Conservation (phyloP, 805 yeast species). For the Metschnikowia sp. region DNA sequence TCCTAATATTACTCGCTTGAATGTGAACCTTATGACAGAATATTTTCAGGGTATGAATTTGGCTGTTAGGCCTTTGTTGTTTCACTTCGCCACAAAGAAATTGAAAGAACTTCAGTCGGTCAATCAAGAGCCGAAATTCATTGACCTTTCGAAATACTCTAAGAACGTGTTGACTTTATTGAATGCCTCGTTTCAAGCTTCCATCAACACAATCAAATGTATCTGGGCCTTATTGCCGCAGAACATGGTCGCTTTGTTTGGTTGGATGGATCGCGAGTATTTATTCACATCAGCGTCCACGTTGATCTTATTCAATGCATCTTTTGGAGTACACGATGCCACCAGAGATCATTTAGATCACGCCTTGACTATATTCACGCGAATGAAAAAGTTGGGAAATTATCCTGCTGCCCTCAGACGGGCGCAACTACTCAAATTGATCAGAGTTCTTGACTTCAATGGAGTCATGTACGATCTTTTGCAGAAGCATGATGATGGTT, state of each 20-base stretch:
- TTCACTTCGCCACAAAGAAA: constrained; percentile 71
- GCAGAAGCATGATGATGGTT: constrained; percentile 53
- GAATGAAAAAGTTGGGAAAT: constrained; percentile 74
- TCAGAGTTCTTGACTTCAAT: constrained; percentile 65
- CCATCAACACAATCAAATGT: constrained; percentile 69
- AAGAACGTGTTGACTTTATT: constrained; percentile 62
- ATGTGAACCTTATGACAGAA: constrained; percentile 76
- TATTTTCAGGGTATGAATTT: constrained; percentile 79
- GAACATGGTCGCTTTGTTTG: constrained; percentile 80
- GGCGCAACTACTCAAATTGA: constrained; percentile 64
- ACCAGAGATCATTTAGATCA: constrained; percentile 70
- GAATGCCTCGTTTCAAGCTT: constrained; percentile 77
- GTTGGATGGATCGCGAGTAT: constrained; percentile 85
- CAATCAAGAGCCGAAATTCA: constrained; percentile 44
- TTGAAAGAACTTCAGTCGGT: constrained; percentile 46
- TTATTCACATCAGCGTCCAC: constrained; percentile 76
- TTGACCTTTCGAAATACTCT: constrained; percentile 67
- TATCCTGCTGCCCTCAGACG: constrained; percentile 76
- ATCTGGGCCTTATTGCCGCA: constrained; percentile 73
- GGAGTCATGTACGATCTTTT: constrained; percentile 58
- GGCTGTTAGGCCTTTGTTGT: constrained; percentile 72
- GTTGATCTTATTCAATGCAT: constrained; percentile 65
- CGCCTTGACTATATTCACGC: constrained; percentile 64
- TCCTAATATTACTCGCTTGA: constrained; percentile 58
- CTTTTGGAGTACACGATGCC: constrained; percentile 79